phyloP scores from a whole-genome alignment of 2,329 filamentous ascomycete genomes.

The Knoxdaviesia capensis region DNA sequence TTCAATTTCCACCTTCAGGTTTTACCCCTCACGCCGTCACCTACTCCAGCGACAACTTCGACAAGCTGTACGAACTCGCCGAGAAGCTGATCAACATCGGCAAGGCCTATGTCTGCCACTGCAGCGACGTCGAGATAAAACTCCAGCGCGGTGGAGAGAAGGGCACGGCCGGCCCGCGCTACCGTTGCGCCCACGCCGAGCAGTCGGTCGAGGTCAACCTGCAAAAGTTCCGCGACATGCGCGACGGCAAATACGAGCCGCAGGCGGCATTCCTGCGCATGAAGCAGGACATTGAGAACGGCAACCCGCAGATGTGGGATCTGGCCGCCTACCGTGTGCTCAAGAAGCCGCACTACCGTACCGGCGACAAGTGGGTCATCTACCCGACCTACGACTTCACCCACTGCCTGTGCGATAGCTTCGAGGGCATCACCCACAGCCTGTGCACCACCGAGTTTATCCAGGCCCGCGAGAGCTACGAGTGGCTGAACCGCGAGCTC shows the following conservation, averaged over 20 bases:
- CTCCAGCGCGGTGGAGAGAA: constrained; percentile 65
- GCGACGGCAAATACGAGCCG: constrained; percentile 74
- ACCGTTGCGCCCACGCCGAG: constrained; percentile 61
- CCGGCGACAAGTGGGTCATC: constrained; percentile 70
- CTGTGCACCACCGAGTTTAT: constrained; percentile 89
- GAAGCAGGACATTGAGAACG: constrained; percentile 71
- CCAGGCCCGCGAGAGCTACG: constrained; percentile 67
- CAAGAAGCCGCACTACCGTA: constrained; percentile 56
- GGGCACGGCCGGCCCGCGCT: constrained; percentile 45
- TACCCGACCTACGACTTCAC: constrained; percentile 92
- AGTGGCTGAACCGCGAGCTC: constrained; percentile 67
- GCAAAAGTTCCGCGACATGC: constrained; percentile 72
- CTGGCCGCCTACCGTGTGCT: constrained; percentile 75
- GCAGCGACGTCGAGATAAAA: constrained; percentile 65
- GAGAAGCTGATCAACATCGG: constrained; percentile 61
- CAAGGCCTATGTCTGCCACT: constrained; percentile 72
- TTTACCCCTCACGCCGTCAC: constrained; percentile 67
- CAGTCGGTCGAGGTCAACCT: constrained; percentile 59
- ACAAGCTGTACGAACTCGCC: constrained; percentile 69
- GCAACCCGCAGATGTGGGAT: constrained; percentile 95
- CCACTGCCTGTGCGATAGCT: constrained; percentile 78
- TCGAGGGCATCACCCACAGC: constrained; percentile 81
- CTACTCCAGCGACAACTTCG: constrained; percentile 79
- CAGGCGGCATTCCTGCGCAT: constrained; percentile 73
- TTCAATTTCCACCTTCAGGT: constrained; percentile 9